Evolutionary conservation across 2,329 filamentous ascomycete genomes (phyloP).

Genomic region (Neophaeococcomyces mojaviensis): DNA sequence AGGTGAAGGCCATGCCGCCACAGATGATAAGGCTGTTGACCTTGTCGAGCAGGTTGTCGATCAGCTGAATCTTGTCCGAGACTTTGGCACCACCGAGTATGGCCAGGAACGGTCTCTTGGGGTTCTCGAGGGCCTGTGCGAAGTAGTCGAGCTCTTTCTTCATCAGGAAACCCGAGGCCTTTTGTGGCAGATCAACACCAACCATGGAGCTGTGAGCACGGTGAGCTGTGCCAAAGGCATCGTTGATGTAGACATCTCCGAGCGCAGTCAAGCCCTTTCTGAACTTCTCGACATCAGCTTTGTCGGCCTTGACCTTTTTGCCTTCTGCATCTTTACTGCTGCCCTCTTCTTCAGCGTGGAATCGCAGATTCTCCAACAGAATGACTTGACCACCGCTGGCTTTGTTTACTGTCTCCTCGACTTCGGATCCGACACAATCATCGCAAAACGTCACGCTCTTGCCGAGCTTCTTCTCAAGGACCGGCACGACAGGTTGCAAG

Average conservation of each 20-base stretch:
- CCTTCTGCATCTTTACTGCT: constrained; percentile 88
- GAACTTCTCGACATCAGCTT: constrained; percentile 85
- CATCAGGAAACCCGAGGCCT: constrained; percentile 96
- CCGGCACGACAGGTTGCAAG: constrained; percentile 80
- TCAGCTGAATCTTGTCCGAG: constrained; percentile 98
- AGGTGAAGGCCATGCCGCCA: constrained; percentile 98
- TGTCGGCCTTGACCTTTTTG: constrained; percentile 97
- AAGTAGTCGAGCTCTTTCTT: constrained; percentile 99
- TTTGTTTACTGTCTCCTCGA: constrained; percentile 81
- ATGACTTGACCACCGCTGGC: constrained; percentile 75
- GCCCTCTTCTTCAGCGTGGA: constrained; percentile 97
- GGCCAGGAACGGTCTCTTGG: constrained; percentile 91
- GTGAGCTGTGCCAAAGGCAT: constrained; percentile 97
- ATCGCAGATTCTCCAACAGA: constrained; percentile 93
- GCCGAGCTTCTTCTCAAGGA: constrained; percentile 83
- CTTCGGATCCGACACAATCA: constrained; percentile 82
- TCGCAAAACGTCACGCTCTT: constrained; percentile 80
- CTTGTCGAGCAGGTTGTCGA: constrained; percentile 97
- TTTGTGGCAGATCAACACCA: constrained; percentile 88
- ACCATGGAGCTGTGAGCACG: constrained; percentile 99
- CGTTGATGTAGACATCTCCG: constrained; percentile 95
- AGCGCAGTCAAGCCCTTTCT: constrained; percentile 89
- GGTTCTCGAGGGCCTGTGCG: constrained; percentile 87
- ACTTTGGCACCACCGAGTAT: constrained; percentile 98
- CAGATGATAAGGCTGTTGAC: constrained; percentile 95